Evolutionary conservation across 768 basidiomycete genomes (phyloP), one percentile per base, ranked within the genome.

Genomic region (Pleurotus ostreatus): DNA sequence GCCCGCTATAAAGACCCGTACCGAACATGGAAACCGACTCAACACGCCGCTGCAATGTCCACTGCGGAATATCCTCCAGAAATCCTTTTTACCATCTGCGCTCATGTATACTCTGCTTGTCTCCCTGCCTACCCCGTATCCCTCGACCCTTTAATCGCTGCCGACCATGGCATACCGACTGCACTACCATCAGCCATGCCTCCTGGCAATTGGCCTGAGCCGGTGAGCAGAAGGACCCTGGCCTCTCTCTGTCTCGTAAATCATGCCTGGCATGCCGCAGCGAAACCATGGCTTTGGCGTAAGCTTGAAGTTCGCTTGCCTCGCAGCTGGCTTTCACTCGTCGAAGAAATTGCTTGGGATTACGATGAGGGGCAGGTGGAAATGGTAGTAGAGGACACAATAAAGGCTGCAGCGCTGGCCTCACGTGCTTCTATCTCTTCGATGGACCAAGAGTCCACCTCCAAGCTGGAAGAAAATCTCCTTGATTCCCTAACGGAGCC

Each of bases 231-330:
- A 11, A 76, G 70, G 56, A 85, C 92, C 0, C 76, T 94, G 18
- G 76, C 82, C 4, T 84, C 70, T 61, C 84, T 93, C 44, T 90
- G 87, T 63, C 80, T 89, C 59, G 89, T 92, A 43, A 89, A 84
- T 64, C 87, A 76, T 63, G 78, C 83, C 2, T 93, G 89, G 88
- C 83, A 84, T 65, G 80, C 83, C 25, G 92, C 89, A 1, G 89
- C 92, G n/a, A 88, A 86, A 62, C 91, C 91, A 0, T 94, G 88
- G 89, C 74, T 94, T 4, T 94, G 92, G 91, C 82, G 81, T 57
- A 84, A 84, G 58, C 74, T 94, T 59, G 92, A 93, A 67, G 86
- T 94, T 49, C 82, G 89, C 4, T 80, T 93, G 4, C 92, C 92
- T 8, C 81, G 85, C n/a, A 85, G 81, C 60, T 94, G 92, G 89